These are phyloP conservation scores for Chloropicon primus DNA, from an alignment of 139 green algal genomes.

Conservation along the genomic window DNA sequence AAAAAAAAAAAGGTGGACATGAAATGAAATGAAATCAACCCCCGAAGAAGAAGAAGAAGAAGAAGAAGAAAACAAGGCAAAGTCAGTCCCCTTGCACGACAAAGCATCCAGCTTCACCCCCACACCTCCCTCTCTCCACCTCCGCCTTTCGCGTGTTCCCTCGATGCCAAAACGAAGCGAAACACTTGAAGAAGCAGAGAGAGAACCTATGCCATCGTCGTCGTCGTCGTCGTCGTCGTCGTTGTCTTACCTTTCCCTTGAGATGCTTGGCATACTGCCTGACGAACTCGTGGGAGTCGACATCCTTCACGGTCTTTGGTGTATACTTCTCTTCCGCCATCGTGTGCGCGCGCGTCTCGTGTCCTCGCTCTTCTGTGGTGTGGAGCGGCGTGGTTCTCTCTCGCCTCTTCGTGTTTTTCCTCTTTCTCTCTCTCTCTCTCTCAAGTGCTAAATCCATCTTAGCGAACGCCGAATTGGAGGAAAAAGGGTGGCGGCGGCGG, in stretches of 20 bases:
- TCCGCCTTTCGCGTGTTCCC: background rate
- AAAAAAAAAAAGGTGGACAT: conserved; percentile 87
- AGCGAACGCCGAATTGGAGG: no score
- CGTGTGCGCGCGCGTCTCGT: no score
- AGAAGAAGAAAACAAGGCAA: conserved; percentile 13
- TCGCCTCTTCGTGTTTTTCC: no score
- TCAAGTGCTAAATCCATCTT: no score
- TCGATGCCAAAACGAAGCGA: no score
- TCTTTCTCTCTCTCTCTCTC: no score
- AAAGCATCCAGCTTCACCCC: background rate
- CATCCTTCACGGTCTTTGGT: conserved; percentile 64
- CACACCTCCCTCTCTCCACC: background rate
- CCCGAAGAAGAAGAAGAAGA: background rate
- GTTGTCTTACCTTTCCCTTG: conserved; percentile 74
- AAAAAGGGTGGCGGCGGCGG: no score
- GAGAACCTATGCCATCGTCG: background rate
- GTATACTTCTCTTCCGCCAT: conserved; percentile 8
- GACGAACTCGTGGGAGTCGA: conserved; percentile 76
- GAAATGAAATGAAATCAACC: conserved; percentile 8
- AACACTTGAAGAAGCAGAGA: no score
- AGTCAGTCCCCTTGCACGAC: conserved; percentile 1
- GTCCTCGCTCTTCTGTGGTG: no score
- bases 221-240: background rate
- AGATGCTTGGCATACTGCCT: conserved; percentile 82
- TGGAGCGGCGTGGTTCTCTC: no score